These are phyloP conservation scores for Clavulina sp. DNA, from an alignment of 768 basidiomycete genomes.

Conservation along the genomic window DNA sequence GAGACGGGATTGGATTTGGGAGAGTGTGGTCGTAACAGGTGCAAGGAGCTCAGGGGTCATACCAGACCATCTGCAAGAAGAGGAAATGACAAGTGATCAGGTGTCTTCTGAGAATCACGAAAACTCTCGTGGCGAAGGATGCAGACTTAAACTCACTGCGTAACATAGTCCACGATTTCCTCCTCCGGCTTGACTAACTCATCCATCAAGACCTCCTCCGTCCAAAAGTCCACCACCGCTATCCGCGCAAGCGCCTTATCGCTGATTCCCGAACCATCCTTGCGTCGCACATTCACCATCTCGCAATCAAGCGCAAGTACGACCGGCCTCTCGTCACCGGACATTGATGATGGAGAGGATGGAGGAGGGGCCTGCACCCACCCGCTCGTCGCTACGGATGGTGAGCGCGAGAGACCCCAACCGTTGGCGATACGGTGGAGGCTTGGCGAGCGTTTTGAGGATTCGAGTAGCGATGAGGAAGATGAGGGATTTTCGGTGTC, in stretches of 20 bases:
- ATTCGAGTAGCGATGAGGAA: too few species aligned
- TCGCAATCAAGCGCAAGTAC: conserved; percentile 91
- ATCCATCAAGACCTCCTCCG: conserved; percentile 65
- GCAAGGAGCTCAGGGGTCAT: conserved; percentile 63
- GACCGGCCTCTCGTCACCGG: conserved; percentile 16
- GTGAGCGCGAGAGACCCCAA: conserved; percentile 9
- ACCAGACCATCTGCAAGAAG: conserved; percentile 60
- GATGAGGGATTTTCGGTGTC: too few species aligned
- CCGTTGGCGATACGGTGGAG: conserved; percentile 32
- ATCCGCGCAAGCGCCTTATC: conserved; percentile 81
- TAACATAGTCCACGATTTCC: conserved; percentile 82
- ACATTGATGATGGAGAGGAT: too few species aligned
- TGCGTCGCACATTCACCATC: conserved; percentile 42
- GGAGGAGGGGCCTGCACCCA: conserved; percentile 90
- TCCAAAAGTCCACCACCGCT: conserved; percentile 61
- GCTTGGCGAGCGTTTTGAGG: too few species aligned
- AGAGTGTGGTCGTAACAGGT: conserved; percentile 56
- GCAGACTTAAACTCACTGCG: conserved; percentile 33
- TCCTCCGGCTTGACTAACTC: conserved; percentile 76
- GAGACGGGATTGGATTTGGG: conserved; percentile 58
- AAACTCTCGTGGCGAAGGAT: background rate
- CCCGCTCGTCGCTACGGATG: conserved; percentile 24
- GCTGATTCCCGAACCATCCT: too few species aligned
- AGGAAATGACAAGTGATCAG: too few species aligned
- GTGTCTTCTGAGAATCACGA: too few species aligned